A percentile compares a stretch with the other conserved stretches of the same genome.
Evolutionary conservation across 2,329 filamentous ascomycete species (phyloP).

Genomic region (Ascochyta fabae): DNA sequence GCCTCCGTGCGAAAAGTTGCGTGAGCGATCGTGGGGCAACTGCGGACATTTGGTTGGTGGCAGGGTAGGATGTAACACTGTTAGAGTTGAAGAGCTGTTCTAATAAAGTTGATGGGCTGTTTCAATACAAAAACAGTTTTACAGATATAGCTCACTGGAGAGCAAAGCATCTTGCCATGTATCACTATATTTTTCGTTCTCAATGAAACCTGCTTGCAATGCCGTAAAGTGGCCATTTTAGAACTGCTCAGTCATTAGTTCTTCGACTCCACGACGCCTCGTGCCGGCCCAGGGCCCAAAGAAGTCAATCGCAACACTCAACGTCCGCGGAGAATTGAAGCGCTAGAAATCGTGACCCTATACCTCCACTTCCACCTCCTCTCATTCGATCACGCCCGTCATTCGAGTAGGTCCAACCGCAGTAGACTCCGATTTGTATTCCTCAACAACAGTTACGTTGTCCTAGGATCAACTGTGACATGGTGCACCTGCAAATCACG

Average conservation of each 20-base stretch:
- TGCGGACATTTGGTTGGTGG: conserved; percentile 29
- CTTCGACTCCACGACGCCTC: not conserved
- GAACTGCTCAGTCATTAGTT: not conserved
- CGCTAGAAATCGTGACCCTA: not conserved
- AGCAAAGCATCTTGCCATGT: too few species aligned
- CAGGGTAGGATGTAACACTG: conserved; percentile 13
- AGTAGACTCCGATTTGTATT: conserved; percentile 4
- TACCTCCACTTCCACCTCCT: not conserved
- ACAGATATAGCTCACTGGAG: not conserved
- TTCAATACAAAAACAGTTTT: not conserved
- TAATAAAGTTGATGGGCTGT: conserved; percentile 1
- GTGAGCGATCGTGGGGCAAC: conserved; percentile 8
- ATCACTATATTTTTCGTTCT: not conserved
- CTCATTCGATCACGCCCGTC: not conserved
- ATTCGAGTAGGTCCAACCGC: not conserved
- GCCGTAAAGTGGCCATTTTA: not conserved
- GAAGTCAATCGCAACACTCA: not conserved
- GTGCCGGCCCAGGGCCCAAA: not conserved
- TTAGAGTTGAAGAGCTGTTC: conserved; percentile 29
- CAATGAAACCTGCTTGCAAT: not conserved
- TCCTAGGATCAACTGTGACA: not conserved
- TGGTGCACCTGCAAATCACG: not conserved
- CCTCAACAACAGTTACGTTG: not conserved
- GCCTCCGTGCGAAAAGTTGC: not conserved
- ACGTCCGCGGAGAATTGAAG: not conserved